These are phyloP conservation scores for Teratosphaeria gauchensis DNA, from an alignment of 2,329 filamentous ascomycete species.

Conservation along the genomic window DNA sequence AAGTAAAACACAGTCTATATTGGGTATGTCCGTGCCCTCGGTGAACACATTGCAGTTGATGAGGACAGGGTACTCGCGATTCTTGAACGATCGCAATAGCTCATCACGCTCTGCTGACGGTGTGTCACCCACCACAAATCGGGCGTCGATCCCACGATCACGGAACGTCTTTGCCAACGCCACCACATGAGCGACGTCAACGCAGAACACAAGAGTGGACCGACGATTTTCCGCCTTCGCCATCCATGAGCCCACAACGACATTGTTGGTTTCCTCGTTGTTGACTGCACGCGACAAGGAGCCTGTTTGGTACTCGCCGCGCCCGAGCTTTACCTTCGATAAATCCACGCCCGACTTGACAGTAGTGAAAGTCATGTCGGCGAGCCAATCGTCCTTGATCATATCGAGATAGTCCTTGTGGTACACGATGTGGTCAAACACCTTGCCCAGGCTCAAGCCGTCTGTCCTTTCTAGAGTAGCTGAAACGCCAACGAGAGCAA, in stretches of 20 bases:
- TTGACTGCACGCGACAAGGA: constrained; percentile 80
- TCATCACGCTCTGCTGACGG: constrained; percentile 56
- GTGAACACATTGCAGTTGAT: constrained; percentile 95
- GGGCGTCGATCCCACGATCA: constrained; percentile 67
- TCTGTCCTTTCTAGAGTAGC: constrained; percentile 74
- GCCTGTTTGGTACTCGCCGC: constrained; percentile 68
- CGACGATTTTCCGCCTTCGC: constrained; percentile 61
- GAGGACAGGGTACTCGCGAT: constrained; percentile 70
- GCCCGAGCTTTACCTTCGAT: constrained; percentile 45
- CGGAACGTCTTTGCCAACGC: constrained; percentile 69
- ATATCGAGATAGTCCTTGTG: constrained; percentile 76
- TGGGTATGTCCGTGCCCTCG: constrained; percentile 95
- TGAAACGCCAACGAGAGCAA: constrained; percentile 75
- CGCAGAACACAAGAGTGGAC: constrained; percentile 89
- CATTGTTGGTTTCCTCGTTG: constrained; percentile 67
- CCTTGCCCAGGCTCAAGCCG: constrained; percentile 68
- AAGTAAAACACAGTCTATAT: constrained; percentile 86
- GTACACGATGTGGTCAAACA: constrained; percentile 92
- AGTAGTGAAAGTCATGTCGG: constrained; percentile 87
- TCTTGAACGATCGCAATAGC: constrained; percentile 65
- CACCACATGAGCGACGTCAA: constrained; percentile 74
- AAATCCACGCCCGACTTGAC: constrained; percentile 76
- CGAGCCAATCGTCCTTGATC: constrained; percentile 85
- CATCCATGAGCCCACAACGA: constrained; percentile 79
- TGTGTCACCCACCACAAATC: constrained; percentile 79